These are phyloP conservation scores for Arthrobotrys iridis DNA, from an alignment of 2,329 filamentous ascomycete genomes.

Conservation along the genomic window DNA sequence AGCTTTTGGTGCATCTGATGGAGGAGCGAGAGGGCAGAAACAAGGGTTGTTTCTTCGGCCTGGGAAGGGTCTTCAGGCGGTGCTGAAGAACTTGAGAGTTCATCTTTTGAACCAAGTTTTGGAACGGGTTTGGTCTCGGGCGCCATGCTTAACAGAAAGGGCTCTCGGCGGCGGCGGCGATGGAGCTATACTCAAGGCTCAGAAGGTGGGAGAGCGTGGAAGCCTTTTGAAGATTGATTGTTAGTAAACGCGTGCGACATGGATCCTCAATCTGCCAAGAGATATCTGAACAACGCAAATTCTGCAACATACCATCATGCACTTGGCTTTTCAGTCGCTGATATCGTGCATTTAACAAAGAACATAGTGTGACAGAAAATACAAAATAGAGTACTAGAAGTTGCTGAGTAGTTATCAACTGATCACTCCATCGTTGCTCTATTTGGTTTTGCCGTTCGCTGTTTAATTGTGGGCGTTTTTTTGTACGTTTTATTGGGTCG, in stretches of 20 bases:
- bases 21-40: conserved; percentile 50
- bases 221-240: not conserved
- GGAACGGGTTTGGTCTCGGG: not conserved
- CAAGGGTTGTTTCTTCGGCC: conserved; percentile 48
- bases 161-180: not conserved
- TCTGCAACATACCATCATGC: not conserved
- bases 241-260: not conserved
- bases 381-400: too few species aligned
- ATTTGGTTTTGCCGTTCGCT: too few species aligned
- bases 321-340: not conserved
- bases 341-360: too few species aligned
- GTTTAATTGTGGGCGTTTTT: too few species aligned
- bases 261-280: not conserved
- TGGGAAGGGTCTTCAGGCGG: conserved; percentile 21
- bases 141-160: conserved; percentile 7
- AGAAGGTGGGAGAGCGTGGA: not conserved
- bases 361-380: too few species aligned
- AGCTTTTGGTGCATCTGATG: conserved; percentile 53
- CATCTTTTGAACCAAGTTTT: conserved; percentile 1
- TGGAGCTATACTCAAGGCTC: not conserved
- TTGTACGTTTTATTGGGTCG: too few species aligned
- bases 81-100: not conserved
- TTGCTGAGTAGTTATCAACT: too few species aligned
- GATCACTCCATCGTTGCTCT: too few species aligned
- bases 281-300: not conserved